Conservation (phyloP, 306 rosid species). For the Trifolium pratense region DNA sequence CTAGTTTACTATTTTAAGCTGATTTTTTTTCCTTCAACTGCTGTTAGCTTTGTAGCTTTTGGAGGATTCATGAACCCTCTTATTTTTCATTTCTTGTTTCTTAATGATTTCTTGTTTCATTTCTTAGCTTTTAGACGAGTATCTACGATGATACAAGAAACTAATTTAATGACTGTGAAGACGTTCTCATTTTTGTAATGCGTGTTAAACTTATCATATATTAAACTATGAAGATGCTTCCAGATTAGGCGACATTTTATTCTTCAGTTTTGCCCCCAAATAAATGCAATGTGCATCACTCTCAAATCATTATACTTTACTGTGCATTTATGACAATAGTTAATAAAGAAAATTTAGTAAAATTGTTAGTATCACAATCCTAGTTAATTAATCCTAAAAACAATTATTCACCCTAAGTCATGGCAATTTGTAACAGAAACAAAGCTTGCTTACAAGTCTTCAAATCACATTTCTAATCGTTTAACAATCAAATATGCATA, state of each 20-base stretch:
- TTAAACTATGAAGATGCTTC: background rate
- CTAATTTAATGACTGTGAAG: constrained; percentile 2
- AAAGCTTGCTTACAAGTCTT: constrained; percentile 38
- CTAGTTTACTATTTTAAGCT: no score
- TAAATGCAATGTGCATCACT: constrained; percentile 1
- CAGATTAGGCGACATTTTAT: background rate
- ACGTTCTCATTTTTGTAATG: background rate
- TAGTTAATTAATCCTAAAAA: constrained; percentile 21
- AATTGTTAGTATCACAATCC: constrained; percentile 19
- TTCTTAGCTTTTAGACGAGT: no score
- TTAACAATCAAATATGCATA: constrained; percentile 33
- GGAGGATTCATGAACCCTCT: no score
- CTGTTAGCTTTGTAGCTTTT: no score
- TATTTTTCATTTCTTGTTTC: no score
- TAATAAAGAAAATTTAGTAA: background rate
- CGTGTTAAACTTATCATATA: background rate
- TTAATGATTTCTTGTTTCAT: no score
- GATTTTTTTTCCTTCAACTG: no score
- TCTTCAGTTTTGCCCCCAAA: background rate
- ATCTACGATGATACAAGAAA: constrained; percentile 18
- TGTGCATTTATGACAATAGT: background rate
- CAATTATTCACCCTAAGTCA: constrained; percentile 6
- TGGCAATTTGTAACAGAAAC: constrained; percentile 35
- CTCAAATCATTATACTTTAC: background rate
- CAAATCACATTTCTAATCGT: constrained; percentile 30